Conservation (phyloP, 257 asterid species). For the Eucommia ulmoides region DNA sequence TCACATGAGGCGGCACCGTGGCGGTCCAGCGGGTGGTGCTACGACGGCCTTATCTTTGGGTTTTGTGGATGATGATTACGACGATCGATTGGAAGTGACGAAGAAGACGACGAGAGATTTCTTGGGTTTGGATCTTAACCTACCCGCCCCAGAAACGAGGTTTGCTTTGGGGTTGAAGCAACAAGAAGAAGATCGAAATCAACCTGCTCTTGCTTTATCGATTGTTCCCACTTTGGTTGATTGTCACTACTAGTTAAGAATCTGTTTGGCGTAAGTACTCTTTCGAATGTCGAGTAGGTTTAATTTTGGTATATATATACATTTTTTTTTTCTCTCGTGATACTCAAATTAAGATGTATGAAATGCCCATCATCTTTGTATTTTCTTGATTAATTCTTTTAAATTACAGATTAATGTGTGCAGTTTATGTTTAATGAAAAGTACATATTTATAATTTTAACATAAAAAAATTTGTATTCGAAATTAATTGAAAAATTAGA, state of each 20-base stretch:
- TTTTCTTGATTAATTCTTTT: too few species aligned
- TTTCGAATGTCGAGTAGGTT: not conserved
- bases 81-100: slow-evolving; percentile 1
- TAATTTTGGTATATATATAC: not conserved
- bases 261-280: not conserved
- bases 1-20: slow-evolving; percentile 34
- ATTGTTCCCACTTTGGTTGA: slow-evolving; percentile 31
- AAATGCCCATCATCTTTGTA: too few species aligned
- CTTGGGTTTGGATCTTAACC: slow-evolving; percentile 62
- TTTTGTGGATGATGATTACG: too few species aligned
- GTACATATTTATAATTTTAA: too few species aligned
- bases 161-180: slow-evolving; percentile 13
- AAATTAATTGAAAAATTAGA: too few species aligned
- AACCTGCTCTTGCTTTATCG: slow-evolving; percentile 23
- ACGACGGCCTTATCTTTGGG: not conserved
- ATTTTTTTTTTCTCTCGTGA: too few species aligned
- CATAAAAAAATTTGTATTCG: too few species aligned
- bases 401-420: too few species aligned
- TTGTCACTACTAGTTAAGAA: slow-evolving; percentile 19
- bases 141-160: slow-evolving; percentile 35
- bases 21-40: not conserved
- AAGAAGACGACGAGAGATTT: slow-evolving; percentile 19
- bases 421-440: not conserved
- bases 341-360: too few species aligned
- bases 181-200: slow-evolving; percentile 5